These are phyloP conservation scores for Dipteronia sinensis DNA, from an alignment of 345 rosid genomes.

Conservation along the genomic window DNA sequence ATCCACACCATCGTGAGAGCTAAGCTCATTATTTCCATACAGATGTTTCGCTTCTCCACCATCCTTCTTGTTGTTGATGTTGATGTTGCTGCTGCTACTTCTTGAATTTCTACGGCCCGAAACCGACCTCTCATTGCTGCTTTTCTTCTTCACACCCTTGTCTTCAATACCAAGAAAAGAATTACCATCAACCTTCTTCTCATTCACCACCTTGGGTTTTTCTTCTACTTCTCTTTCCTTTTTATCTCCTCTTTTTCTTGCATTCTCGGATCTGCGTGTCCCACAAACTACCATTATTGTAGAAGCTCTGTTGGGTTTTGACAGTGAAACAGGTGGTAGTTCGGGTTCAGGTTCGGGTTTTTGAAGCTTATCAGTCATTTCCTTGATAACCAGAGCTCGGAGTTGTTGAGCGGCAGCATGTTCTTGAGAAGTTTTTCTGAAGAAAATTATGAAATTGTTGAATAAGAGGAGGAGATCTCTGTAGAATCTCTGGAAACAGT, in stretches of 20 bases:
- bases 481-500: slow-evolving; percentile 35
- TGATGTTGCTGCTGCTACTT: not conserved
- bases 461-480: slow-evolving; percentile 52
- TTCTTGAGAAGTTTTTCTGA: slow-evolving; percentile 41
- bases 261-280: slow-evolving; percentile 30
- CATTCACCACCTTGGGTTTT: slow-evolving; percentile 18
- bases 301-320: slow-evolving; percentile 33
- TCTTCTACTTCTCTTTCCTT: slow-evolving; percentile 25
- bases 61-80: not conserved
- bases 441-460: slow-evolving; percentile 50
- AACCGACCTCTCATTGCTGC: slow-evolving; percentile 31
- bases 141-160: slow-evolving; percentile 34
- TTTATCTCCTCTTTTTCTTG: not conserved
- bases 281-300: slow-evolving; percentile 35
- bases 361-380: slow-evolving; percentile 33
- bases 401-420: slow-evolving; percentile 44
- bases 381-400: slow-evolving; percentile 37
- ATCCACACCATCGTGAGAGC: slow-evolving; percentile 47
- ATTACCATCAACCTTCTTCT: slow-evolving; percentile 12
- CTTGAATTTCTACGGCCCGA: slow-evolving; percentile 25
- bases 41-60: slow-evolving; percentile 33
- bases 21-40: slow-evolving; percentile 52
- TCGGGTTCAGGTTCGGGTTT: slow-evolving; percentile 31
- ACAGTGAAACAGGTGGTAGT: not conserved
- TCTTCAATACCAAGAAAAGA: slow-evolving; percentile 14